Percentiles rank a stretch among this genome's conserved stretches.
These are phyloP conservation scores for Zasmidium angulare DNA, from an alignment of 2,329 filamentous ascomycete species.

Conservation along the genomic window DNA sequence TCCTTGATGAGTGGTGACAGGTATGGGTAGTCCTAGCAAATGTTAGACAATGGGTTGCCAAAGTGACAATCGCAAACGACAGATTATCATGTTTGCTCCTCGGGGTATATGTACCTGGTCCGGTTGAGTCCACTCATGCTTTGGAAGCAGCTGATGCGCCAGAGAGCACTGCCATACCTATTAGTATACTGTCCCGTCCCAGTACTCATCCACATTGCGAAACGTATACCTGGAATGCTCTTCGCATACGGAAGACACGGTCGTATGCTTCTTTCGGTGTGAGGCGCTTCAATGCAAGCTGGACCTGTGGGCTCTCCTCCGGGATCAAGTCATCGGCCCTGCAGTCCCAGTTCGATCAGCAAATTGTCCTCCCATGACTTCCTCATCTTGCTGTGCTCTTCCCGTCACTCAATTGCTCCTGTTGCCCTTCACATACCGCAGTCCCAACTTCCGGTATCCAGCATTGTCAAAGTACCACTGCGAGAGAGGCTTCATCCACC, in stretches of 20 bases:
- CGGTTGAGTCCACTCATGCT: conserved; percentile 66
- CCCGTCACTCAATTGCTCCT: not conserved
- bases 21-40: conserved; percentile 62
- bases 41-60: not conserved
- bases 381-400: not conserved
- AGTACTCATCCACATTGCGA: conserved; percentile 18
- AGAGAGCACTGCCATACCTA: conserved; percentile 59
- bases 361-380: not conserved
- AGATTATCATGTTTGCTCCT: not conserved
- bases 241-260: conserved; percentile 93
- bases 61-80: not conserved
- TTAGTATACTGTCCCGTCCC: conserved; percentile 11
- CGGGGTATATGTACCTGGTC: conserved; percentile 56
- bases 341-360: conserved; percentile 24
- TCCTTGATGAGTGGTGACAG: conserved; percentile 66
- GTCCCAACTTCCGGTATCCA: conserved; percentile 89
- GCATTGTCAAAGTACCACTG: conserved; percentile 86
- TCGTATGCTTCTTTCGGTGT: conserved; percentile 90
- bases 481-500: conserved; percentile 75
- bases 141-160: conserved; percentile 64
- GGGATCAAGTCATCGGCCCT: conserved; percentile 94
- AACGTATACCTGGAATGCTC: conserved; percentile 76
- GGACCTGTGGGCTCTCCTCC: conserved; percentile 85
- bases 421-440: conserved; percentile 62
- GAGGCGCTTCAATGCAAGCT: conserved; percentile 86